phyloP scores from a whole-genome alignment of 495 filamentous ascomycete genomes.

The Aspergillus taichungensis region DNA sequence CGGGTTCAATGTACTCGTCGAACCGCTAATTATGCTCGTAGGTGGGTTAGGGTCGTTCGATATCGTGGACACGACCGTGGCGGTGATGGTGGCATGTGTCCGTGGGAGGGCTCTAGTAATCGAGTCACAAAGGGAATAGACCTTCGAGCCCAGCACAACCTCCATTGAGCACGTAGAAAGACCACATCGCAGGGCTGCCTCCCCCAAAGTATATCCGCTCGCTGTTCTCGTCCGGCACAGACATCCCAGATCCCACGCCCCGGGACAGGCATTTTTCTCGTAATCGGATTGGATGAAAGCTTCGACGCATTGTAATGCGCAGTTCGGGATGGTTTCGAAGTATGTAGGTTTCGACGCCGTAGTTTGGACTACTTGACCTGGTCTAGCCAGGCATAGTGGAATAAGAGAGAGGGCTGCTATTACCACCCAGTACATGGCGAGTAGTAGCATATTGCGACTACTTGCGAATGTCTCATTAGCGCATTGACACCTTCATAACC shows the following conservation, averaged over 20 bases:
- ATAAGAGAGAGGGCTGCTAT: slow-evolving; percentile 18
- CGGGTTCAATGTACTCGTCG: slow-evolving; percentile 5
- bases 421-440: slow-evolving; percentile 13
- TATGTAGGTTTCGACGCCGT: slow-evolving; percentile 15
- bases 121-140: slow-evolving; percentile 50
- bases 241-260: slow-evolving; percentile 45
- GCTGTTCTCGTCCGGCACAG: slow-evolving; percentile 51
- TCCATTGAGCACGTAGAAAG: slow-evolving; percentile 32
- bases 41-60: slow-evolving; percentile 8
- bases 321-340: slow-evolving; percentile 46
- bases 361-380: slow-evolving; percentile 8
- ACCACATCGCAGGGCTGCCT: slow-evolving; percentile 57
- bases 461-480: no score
- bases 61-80: slow-evolving; percentile 40
- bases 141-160: slow-evolving; percentile 21
- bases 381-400: slow-evolving; percentile 8
- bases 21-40: slow-evolving; percentile 1
- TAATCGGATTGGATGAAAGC: slow-evolving; percentile 56
- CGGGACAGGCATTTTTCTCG: slow-evolving; percentile 37
- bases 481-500: slow-evolving; percentile 13
- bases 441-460: slow-evolving; percentile 1
- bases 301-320: slow-evolving; percentile 53
- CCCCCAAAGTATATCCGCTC: slow-evolving; percentile 60
- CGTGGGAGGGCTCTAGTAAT: slow-evolving; percentile 42
- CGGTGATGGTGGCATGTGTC: slow-evolving; percentile 53